Percentiles rank a stretch among this genome's conserved stretches.
Evolutionary conservation across 2,329 filamentous ascomycete species (phyloP).

Genomic region (Bimuria novae-zelandiae): DNA sequence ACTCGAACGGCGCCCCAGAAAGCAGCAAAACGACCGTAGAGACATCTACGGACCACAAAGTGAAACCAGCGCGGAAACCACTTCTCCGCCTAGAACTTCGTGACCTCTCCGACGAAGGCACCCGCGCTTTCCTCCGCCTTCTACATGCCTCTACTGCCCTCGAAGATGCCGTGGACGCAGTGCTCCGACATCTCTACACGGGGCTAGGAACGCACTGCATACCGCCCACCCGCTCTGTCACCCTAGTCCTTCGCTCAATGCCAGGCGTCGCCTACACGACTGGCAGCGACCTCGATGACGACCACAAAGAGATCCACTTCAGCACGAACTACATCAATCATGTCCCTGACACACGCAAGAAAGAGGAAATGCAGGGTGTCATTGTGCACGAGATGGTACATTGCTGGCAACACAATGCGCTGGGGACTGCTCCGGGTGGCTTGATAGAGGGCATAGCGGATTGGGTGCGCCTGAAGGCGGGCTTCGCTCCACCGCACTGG

Average conservation of each 20-base stretch:
- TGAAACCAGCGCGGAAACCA: constrained; percentile 44
- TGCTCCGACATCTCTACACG: constrained; percentile 73
- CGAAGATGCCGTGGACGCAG: constrained; percentile 65
- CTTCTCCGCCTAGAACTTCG: constrained; percentile 54
- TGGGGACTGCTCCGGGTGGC: constrained; percentile 63
- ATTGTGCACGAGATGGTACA: constrained; percentile 93
- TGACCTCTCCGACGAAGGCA: constrained; percentile 61
- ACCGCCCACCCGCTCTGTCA: constrained; percentile 80
- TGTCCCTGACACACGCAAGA: constrained; percentile 41
- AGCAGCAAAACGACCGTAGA: neutral
- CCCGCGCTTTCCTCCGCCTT: constrained; percentile 68
- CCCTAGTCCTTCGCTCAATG: constrained; percentile 78
- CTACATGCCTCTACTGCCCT: constrained; percentile 68
- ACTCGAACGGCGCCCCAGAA: neutral
- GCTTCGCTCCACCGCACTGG: constrained; percentile 83
- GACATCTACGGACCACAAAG: constrained; percentile 7
- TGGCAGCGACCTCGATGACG: constrained; percentile 74
- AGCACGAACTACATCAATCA: constrained; percentile 72
- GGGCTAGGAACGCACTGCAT: constrained; percentile 39
- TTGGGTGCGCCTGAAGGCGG: constrained; percentile 80
- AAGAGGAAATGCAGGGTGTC: constrained; percentile 77
- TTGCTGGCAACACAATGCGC: constrained; percentile 83
- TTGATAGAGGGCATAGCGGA: constrained; percentile 91
- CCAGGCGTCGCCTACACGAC: constrained; percentile 88
- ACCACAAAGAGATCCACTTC: constrained; percentile 94